phyloP scores from a whole-genome alignment of 257 asterid species.

The Penstemon newberryi region DNA sequence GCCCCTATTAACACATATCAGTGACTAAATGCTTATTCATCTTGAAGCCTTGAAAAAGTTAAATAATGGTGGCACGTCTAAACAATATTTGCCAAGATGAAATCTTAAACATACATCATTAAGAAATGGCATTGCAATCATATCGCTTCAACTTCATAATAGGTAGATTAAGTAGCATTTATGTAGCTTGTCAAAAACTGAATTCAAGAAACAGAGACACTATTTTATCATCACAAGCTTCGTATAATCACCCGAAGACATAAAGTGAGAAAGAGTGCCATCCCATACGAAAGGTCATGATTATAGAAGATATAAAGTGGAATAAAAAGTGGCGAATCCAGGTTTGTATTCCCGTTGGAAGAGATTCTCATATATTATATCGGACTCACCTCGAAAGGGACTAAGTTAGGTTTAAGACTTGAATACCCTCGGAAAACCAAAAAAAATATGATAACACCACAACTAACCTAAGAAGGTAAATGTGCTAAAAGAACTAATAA shows the following conservation, averaged over 20 bases:
- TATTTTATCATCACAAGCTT: conserved; percentile 4
- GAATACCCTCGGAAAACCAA: no score
- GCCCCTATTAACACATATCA: not conserved
- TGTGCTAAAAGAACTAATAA: conserved; percentile 2
- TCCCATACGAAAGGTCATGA: not conserved
- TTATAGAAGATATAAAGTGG: no score
- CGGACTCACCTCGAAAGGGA: no score
- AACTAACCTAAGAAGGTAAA: not conserved
- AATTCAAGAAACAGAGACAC: not conserved
- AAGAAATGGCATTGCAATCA: not conserved
- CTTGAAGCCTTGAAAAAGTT: not conserved
- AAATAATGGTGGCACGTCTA: not conserved
- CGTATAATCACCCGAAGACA: not conserved
- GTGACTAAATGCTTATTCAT: not conserved
- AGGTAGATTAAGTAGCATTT: not conserved
- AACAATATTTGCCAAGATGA: not conserved
- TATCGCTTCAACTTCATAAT: not conserved
- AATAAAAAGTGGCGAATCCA: no score
- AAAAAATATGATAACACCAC: not conserved
- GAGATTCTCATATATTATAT: no score
- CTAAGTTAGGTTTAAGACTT: no score
- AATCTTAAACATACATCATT: not conserved
- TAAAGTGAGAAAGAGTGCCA: not conserved
- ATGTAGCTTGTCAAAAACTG: not conserved
- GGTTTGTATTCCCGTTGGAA: no score